A percentile compares a stretch with the other conserved stretches of the same genome.
Conservation (phyloP, 179 eudicot species). For the Camellia oleifera region DNA sequence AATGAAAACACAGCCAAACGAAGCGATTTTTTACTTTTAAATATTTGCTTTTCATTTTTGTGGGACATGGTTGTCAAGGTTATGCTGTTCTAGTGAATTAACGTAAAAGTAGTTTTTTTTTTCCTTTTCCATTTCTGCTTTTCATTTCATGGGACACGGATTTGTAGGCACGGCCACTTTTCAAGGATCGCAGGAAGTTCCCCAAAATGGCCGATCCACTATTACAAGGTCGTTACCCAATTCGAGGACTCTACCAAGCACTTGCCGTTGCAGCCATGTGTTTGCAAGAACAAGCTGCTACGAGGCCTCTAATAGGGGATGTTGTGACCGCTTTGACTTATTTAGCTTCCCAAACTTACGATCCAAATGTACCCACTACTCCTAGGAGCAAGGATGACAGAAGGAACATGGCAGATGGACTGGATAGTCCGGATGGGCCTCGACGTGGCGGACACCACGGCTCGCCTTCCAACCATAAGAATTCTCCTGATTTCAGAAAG, state of each 20-base stretch:
- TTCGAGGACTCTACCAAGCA: constrained; percentile 96
- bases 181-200: constrained; percentile 89
- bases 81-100: background rate
- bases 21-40: too few species aligned
- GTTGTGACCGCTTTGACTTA: constrained; percentile 91
- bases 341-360: constrained; percentile 86
- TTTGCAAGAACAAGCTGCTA: constrained; percentile 96
- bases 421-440: too few species aligned
- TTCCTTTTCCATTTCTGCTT: background rate
- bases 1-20: too few species aligned
- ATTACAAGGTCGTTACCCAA: constrained; percentile 84
- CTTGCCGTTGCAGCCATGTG: constrained; percentile 99
- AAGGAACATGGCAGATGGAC: too few species aligned
- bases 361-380: constrained; percentile 6
- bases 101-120: background rate
- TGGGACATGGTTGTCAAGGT: background rate
- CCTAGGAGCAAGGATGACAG: too few species aligned
- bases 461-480: constrained; percentile 61
- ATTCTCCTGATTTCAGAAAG: constrained; percentile 77
- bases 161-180: constrained; percentile 91
- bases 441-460: constrained; percentile 30
- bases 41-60: too few species aligned
- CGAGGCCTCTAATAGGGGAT: constrained; percentile 91
- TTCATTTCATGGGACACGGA: constrained; percentile 3
- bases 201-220: constrained; percentile 96